These are phyloP conservation scores for Dendrobium chrysotoxum DNA, from an alignment of 106 monocot species.

Conservation along the genomic window DNA sequence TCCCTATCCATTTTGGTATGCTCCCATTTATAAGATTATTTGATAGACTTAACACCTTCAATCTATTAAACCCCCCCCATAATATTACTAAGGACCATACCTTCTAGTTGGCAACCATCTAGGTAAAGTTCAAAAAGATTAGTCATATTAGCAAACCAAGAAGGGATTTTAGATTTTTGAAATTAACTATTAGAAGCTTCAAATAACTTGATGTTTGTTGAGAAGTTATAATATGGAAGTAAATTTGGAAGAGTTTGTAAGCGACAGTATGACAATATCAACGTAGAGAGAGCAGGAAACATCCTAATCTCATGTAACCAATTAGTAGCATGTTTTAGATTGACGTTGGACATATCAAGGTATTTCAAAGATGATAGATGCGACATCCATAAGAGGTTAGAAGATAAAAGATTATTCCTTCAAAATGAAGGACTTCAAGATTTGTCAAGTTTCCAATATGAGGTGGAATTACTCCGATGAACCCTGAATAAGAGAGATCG, in stretches of 20 bases:
- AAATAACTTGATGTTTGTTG: neutral
- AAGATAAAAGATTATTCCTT: neutral
- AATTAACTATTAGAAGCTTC: neutral
- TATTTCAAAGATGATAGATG: constrained; percentile 21
- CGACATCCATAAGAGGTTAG: constrained; percentile 14
- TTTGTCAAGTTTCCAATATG: constrained; percentile 29
- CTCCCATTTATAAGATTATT: too few relatives aligned
- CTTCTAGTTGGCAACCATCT: too few relatives aligned
- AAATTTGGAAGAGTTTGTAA: neutral
- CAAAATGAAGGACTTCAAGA: constrained; percentile 12
- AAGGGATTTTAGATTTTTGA: too few relatives aligned
- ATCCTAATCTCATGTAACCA: constrained; percentile 13
- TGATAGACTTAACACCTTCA: too few relatives aligned
- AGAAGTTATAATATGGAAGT: neutral
- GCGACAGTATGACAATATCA: neutral
- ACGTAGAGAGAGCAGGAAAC: constrained; percentile 4
- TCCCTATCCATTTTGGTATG: too few relatives aligned
- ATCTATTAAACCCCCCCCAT: too few relatives aligned
- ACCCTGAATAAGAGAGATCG: constrained; percentile 10
- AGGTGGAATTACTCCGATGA: constrained; percentile 15
- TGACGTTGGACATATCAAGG: constrained; percentile 7
- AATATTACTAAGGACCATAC: too few relatives aligned
- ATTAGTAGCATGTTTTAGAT: neutral
- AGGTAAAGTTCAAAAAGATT: too few relatives aligned
- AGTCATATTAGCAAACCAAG: too few relatives aligned